phyloP scores from a whole-genome alignment of 352 stramenopile genomes.

The Blastocystis sp. region DNA sequence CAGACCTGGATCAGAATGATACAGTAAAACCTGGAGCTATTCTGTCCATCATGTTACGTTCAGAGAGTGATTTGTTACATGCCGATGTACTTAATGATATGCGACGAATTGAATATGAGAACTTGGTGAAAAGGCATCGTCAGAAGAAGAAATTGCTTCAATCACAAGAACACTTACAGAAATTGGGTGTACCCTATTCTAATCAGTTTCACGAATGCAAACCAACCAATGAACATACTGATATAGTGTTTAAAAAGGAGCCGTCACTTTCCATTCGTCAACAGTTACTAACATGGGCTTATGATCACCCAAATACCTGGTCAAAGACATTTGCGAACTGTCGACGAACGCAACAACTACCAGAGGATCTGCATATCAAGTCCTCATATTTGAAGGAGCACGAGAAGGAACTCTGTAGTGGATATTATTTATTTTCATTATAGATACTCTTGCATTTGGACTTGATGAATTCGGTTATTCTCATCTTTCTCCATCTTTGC shows the following conservation, averaged over 20 bases:
- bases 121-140: not conserved
- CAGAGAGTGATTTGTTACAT: conserved; percentile 15
- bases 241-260: not conserved
- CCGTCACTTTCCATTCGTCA: not conserved
- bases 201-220: not conserved
- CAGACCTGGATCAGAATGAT: conserved; percentile 14
- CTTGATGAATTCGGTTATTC: conserved; percentile 52
- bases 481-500: not conserved
- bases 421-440: not conserved
- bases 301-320: not conserved
- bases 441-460: conserved; percentile 39
- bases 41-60: conserved; percentile 4
- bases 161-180: not conserved
- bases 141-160: not conserved
- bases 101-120: conserved; percentile 14
- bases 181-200: not conserved
- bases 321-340: not conserved
- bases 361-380: not conserved
- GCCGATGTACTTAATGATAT: conserved; percentile 16
- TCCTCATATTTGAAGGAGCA: not conserved
- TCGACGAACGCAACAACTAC: not conserved
- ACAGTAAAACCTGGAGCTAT: not conserved
- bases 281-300: conserved; percentile 25
- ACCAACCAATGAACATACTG: not conserved
- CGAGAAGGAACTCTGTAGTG: conserved; percentile 28